Evolutionary conservation across 345 rosid genomes (phyloP).

Genomic region (Reutealis trisperma): DNA sequence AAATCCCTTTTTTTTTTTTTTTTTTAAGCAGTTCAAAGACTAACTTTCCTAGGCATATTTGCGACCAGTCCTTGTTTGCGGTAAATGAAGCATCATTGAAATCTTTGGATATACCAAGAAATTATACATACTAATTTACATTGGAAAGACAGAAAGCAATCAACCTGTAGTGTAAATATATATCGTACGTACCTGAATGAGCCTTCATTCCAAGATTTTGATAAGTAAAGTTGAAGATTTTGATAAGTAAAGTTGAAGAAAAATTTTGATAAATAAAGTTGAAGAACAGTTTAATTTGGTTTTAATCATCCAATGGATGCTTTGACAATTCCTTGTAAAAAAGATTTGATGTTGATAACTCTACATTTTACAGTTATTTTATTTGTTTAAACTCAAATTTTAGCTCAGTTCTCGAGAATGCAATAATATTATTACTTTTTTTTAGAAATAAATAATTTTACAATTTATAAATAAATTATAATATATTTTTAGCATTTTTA

Average conservation of each 20-base stretch:
- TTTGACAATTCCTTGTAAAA: slow-evolving; percentile 16
- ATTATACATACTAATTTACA: slow-evolving; percentile 39
- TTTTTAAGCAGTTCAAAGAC: too few relatives aligned
- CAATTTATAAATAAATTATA: too few relatives aligned
- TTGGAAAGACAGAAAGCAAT: slow-evolving; percentile 27
- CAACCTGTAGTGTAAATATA: neutral
- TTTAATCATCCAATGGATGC: slow-evolving; percentile 20
- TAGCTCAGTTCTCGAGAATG: too few relatives aligned
- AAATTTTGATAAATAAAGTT: neutral
- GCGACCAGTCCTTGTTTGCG: neutral
- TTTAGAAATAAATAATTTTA: too few relatives aligned
- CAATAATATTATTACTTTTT: too few relatives aligned
- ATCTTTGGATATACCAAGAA: neutral
- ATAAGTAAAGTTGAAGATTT: neutral
- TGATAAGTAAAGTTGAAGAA: neutral
- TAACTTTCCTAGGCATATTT: too few relatives aligned
- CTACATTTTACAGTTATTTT: too few relatives aligned
- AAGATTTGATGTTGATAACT: too few relatives aligned
- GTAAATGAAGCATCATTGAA: neutral
- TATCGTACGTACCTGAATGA: slow-evolving; percentile 3
- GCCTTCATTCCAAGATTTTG: slow-evolving; percentile 12
- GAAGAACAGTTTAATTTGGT: slow-evolving; percentile 8
- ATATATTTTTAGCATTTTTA: too few relatives aligned
- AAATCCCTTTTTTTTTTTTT: too few relatives aligned
- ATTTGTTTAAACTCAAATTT: too few relatives aligned